These are phyloP conservation scores for Fusarium albosuccineum DNA, from an alignment of 2,329 filamentous ascomycete genomes.

Conservation along the genomic window DNA sequence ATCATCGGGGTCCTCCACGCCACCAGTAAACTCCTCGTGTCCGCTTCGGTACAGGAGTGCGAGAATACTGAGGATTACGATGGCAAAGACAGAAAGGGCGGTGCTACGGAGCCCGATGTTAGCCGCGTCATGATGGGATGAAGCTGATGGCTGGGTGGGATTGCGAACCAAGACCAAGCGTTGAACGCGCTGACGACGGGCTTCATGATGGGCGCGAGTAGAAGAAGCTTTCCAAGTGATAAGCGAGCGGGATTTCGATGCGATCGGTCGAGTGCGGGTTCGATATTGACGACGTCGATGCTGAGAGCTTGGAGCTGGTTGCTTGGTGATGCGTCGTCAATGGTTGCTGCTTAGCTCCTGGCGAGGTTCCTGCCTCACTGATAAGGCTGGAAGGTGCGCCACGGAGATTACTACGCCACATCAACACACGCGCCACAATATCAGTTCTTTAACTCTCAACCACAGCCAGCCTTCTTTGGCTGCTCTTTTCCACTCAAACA, in stretches of 20 bases:
- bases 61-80: slow-evolving; percentile 74
- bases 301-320: slow-evolving; percentile 37
- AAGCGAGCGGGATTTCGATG: slow-evolving; percentile 6
- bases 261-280: slow-evolving; percentile 8
- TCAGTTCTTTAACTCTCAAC: neutral
- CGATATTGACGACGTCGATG: slow-evolving; percentile 36
- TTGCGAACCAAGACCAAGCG: slow-evolving; percentile 90
- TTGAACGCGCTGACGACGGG: slow-evolving; percentile 91
- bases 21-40: slow-evolving; percentile 87
- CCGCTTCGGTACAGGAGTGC: slow-evolving; percentile 81
- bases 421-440: slow-evolving; percentile 3
- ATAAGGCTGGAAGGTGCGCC: slow-evolving; percentile 43
- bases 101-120: slow-evolving; percentile 67
- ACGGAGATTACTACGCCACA: slow-evolving; percentile 28
- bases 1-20: slow-evolving; percentile 77
- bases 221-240: neutral
- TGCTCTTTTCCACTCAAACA: neutral
- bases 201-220: slow-evolving; percentile 77
- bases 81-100: slow-evolving; percentile 74
- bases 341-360: slow-evolving; percentile 34
- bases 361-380: slow-evolving; percentile 44
- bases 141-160: slow-evolving; percentile 23
- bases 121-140: slow-evolving; percentile 37
- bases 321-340: slow-evolving; percentile 37
- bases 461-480: neutral